phyloP scores from a whole-genome alignment of 1,139 yeast species.

The Scheffersomyces illinoinensis region DNA sequence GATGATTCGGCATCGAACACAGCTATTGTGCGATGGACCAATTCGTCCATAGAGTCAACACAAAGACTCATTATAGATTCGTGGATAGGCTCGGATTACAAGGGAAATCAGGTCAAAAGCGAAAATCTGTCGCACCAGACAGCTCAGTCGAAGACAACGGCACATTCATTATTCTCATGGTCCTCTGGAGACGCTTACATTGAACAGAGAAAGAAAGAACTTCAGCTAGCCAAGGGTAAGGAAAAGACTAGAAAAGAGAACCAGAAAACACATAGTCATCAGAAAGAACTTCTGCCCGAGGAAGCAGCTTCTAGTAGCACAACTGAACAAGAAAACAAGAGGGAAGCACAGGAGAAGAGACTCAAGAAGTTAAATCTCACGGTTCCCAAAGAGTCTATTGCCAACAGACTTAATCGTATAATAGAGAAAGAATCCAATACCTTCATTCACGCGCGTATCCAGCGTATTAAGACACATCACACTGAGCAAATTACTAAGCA shows the following conservation, averaged over 20 bases:
- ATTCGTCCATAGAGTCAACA: constrained; percentile 29
- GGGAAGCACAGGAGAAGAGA: constrained; percentile 1
- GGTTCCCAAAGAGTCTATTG: constrained; percentile 19
- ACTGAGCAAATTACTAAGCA: constrained; percentile 39
- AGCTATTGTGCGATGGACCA: constrained; percentile 35
- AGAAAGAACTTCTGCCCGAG: neutral
- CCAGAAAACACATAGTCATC: constrained; percentile 4
- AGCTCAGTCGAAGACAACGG: constrained; percentile 12
- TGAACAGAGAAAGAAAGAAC: constrained; percentile 31
- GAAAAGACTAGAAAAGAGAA: neutral
- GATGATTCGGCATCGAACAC: constrained; percentile 3
- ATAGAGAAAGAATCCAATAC: constrained; percentile 40
- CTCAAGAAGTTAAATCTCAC: constrained; percentile 8
- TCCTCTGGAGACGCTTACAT: constrained; percentile 45
- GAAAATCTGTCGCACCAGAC: constrained; percentile 1
- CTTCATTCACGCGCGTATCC: constrained; percentile 42
- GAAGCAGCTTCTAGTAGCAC: neutral
- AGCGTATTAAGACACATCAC: constrained; percentile 40
- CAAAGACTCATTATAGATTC: constrained; percentile 29
- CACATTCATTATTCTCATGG: constrained; percentile 46
- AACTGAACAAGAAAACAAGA: neutral
- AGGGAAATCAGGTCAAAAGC: constrained; percentile 2
- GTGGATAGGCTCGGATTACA: constrained; percentile 24
- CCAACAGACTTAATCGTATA: constrained; percentile 26
- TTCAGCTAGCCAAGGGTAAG: constrained; percentile 11